These are phyloP conservation scores for Lasiosphaeria hispida DNA, from an alignment of 495 filamentous ascomycete species.

Conservation along the genomic window DNA sequence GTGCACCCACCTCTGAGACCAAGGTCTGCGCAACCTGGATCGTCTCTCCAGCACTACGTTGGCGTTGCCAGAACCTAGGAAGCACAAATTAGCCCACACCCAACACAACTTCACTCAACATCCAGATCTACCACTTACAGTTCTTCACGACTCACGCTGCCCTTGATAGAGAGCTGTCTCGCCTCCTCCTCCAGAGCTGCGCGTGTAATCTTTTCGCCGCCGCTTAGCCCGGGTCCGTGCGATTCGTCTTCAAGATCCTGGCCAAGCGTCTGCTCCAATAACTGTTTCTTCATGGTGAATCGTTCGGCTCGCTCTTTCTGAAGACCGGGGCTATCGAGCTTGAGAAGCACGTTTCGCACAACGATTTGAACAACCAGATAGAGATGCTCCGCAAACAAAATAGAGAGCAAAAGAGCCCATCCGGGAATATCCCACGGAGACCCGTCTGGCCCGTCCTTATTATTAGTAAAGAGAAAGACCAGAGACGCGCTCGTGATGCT, in stretches of 20 bases:
- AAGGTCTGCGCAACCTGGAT: slow-evolving; percentile 18
- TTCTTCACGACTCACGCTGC: slow-evolving; percentile 51
- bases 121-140: slow-evolving; percentile 29
- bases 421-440: slow-evolving; percentile 64
- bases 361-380: slow-evolving; percentile 71
- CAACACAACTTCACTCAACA: too few species aligned
- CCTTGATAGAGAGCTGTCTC: slow-evolving; percentile 49
- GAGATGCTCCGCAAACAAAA: slow-evolving; percentile 84
- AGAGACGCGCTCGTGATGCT: slow-evolving; percentile 81
- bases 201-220: slow-evolving; percentile 49
- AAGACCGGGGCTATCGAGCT: slow-evolving; percentile 79
- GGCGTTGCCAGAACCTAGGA: slow-evolving; percentile 38
- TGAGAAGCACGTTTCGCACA: slow-evolving; percentile 67
- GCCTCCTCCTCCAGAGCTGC: slow-evolving; percentile 65
- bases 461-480: slow-evolving; percentile 80
- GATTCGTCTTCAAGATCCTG: slow-evolving; percentile 27
- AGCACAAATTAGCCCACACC: background rate
- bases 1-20: slow-evolving; percentile 18
- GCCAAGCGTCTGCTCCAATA: slow-evolving; percentile 59
- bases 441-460: slow-evolving; percentile 48
- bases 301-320: slow-evolving; percentile 76
- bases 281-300: slow-evolving; percentile 68
- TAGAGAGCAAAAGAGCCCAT: slow-evolving; percentile 81
- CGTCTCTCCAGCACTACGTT: slow-evolving; percentile 16
- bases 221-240: slow-evolving; percentile 28